Evolutionary conservation across 2,329 filamentous ascomycete genomes (phyloP).

Genomic region (Aspergillus aculeatinus): DNA sequence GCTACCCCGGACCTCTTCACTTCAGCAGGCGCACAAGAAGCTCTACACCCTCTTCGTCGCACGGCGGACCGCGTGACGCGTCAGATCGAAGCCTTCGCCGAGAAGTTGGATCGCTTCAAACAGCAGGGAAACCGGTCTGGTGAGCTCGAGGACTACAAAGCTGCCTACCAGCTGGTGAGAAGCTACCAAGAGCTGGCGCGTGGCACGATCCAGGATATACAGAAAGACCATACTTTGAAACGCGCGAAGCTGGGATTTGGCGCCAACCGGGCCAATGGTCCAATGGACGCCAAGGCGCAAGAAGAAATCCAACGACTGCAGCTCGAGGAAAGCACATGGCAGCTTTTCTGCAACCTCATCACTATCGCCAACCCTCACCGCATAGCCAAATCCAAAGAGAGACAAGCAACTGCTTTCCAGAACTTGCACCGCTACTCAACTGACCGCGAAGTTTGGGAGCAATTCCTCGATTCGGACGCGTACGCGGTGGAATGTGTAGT

Average conservation of each 20-base stretch:
- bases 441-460: conserved; percentile 65
- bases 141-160: conserved; percentile 58
- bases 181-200: conserved; percentile 61
- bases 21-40: conserved; percentile 50
- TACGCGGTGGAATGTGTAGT: conserved; percentile 74
- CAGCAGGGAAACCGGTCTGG: conserved; percentile 49
- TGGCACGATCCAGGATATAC: conserved; percentile 48
- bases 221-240: conserved; percentile 39
- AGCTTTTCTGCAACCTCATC: conserved; percentile 73
- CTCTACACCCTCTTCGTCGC: conserved; percentile 60
- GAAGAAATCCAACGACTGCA: conserved; percentile 62
- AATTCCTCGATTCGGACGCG: conserved; percentile 72
- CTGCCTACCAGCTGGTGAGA: conserved; percentile 67
- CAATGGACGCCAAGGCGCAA: conserved; percentile 26
- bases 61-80: conserved; percentile 69
- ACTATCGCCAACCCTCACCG: conserved; percentile 63
- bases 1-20: conserved; percentile 41
- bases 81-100: conserved; percentile 85
- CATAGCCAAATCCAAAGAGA: conserved; percentile 37
- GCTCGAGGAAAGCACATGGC: conserved; percentile 87
- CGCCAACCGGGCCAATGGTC: conserved; percentile 22
- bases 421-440: conserved; percentile 57
- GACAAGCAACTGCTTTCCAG: conserved; percentile 42
- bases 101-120: conserved; percentile 73
- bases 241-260: conserved; percentile 37